phyloP scores from a whole-genome alignment of 352 stramenopile genomes.

The Albugo laibachii region DNA sequence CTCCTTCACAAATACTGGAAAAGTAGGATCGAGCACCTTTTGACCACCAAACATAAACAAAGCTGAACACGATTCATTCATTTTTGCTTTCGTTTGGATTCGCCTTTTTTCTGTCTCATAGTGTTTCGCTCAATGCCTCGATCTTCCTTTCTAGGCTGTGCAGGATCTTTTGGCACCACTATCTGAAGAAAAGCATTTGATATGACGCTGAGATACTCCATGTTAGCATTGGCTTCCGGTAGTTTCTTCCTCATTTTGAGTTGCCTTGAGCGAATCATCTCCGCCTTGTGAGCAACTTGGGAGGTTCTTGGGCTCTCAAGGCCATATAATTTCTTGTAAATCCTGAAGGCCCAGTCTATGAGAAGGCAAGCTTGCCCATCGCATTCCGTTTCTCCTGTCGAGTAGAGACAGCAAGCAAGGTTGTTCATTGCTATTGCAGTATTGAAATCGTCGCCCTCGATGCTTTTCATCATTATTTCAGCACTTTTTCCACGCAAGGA shows the following conservation, averaged over 20 bases:
- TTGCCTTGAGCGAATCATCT: slow-evolving; percentile 19
- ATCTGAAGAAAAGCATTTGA: slow-evolving; percentile 12
- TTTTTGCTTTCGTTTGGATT: background rate
- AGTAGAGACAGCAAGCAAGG: slow-evolving; percentile 35
- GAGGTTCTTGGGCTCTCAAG: slow-evolving; percentile 20
- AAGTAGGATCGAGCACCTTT: background rate
- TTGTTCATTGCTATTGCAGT: slow-evolving; percentile 60
- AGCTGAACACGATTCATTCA: background rate
- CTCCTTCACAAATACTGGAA: slow-evolving; percentile 48
- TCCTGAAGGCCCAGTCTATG: slow-evolving; percentile 23
- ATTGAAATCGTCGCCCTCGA: slow-evolving; percentile 22
- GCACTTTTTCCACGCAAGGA: background rate
- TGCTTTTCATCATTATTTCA: background rate
- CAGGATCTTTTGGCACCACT: slow-evolving; percentile 17
- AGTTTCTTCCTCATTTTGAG: slow-evolving; percentile 24
- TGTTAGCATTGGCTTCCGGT: slow-evolving; percentile 25
- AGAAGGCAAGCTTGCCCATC: slow-evolving; percentile 21
- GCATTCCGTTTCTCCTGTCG: slow-evolving; percentile 13
- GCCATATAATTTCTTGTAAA: slow-evolving; percentile 27
- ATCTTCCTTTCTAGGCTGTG: slow-evolving; percentile 2
- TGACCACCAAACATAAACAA: background rate
- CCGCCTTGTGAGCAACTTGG: slow-evolving; percentile 23
- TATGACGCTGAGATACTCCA: slow-evolving; percentile 26
- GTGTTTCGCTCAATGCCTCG: slow-evolving; percentile 13
- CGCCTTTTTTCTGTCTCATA: slow-evolving; percentile 13